Evolutionary conservation across 441 rosid species (phyloP), one percentile per base, ranked within the genome.

Genomic region (Populus hybrid): DNA sequence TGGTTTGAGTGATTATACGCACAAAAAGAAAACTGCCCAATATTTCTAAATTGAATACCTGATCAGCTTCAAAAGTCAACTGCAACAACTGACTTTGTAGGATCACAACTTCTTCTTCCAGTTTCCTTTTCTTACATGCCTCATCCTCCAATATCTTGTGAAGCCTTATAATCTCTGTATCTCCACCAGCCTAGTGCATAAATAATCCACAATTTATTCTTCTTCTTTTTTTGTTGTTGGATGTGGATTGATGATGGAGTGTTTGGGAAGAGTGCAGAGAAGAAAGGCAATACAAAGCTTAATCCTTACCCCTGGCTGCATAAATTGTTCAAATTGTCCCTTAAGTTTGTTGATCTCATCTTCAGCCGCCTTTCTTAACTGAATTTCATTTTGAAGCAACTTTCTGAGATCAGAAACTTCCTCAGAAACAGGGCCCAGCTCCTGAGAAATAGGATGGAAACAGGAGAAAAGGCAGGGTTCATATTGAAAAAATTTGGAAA

Each of bases 21-120:
- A 50, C 14, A 50, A 30, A 35, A 69, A 69, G 34, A 70, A 73
- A 71, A 21, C 21, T 24, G 70, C 71, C 59, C 68, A 42, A 78
- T 69, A 35, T 74, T 35, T 10, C 61, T 69, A 40, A 75, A 75
- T 30, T 63, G 53, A 72, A 69, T 90, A 96, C 99, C 98, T 94
- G 96, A 79, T 97, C 98, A 77, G 98, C 92, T 88, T 94, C 98
- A 78, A 89, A 88, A 78, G 92, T 91, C 84, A 94, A 81, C 24
- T 94, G 98, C 86, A 93, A 84, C 70, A 94, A 84, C 86, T 94
- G 99, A 86, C 97, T 90, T 83, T 87, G 89, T 78, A 94, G 81
- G 67, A 85, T 72, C 75, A 85, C 80, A 81, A 90, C 88, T 84
- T 94, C 96, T 83, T 92, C 98, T 84, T 97, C 98, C 82, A 93